Evolutionary conservation across 2,329 filamentous ascomycete genomes (phyloP).

Genomic region (Aspergillus ochraceoroseus): DNA sequence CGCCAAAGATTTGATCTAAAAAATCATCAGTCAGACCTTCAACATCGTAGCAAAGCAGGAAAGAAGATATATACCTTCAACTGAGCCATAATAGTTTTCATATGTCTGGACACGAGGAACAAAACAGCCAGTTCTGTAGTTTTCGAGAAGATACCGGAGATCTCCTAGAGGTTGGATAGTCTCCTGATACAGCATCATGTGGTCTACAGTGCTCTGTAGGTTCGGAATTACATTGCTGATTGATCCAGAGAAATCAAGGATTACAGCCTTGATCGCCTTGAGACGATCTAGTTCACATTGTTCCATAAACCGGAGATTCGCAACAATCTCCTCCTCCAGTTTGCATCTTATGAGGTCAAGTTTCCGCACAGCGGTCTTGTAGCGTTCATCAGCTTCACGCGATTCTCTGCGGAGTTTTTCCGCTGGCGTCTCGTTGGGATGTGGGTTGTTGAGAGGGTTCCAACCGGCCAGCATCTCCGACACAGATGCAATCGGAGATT

Average conservation of each 20-base stretch:
- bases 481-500: constrained; percentile 78
- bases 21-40: constrained; percentile 12
- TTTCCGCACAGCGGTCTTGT: constrained; percentile 79
- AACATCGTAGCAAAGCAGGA: not conserved
- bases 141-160: constrained; percentile 88
- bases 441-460: constrained; percentile 83
- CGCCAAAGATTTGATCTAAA: constrained; percentile 87
- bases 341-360: constrained; percentile 88
- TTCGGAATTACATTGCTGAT: constrained; percentile 98
- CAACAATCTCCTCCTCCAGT: constrained; percentile 89
- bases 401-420: constrained; percentile 86
- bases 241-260: constrained; percentile 93
- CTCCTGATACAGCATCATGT: constrained; percentile 99
- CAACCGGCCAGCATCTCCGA: constrained; percentile 86
- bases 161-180: constrained; percentile 92
- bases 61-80: constrained; percentile 56
- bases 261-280: constrained; percentile 96
- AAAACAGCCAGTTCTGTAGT: constrained; percentile 91
- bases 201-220: constrained; percentile 90
- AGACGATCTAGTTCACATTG: constrained; percentile 92
- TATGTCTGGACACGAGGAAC: constrained; percentile 86
- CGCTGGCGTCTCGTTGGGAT: constrained; percentile 88
- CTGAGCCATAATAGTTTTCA: constrained; percentile 98
- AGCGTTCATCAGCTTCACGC: constrained; percentile 83
- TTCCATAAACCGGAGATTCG: constrained; percentile 93